A percentile compares a stretch with the other conserved stretches of the same genome.
phyloP scores from a whole-genome alignment of 1,284 basidiomycete species.

The Amylostereum chailletii region DNA sequence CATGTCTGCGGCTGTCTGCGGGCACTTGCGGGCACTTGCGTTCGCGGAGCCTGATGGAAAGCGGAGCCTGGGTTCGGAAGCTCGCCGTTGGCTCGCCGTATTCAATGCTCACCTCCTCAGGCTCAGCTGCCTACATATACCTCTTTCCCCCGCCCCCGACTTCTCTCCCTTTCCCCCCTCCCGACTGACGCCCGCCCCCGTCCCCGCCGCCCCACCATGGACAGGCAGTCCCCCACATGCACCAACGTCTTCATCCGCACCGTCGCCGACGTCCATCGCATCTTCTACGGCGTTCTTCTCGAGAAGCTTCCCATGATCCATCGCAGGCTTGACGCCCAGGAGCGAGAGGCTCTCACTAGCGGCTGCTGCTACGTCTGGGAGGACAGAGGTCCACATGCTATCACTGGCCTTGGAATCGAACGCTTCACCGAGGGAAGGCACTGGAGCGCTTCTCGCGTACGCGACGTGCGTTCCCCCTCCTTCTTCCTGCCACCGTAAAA shows the following conservation, averaged over 20 bases:
- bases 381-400: slow-evolving; percentile 28
- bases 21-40: too few relatives aligned
- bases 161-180: slow-evolving; percentile 12
- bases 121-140: background rate
- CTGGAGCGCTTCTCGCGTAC: slow-evolving; percentile 30
- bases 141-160: slow-evolving; percentile 12
- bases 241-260: slow-evolving; percentile 30
- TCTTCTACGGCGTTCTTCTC: slow-evolving; percentile 33
- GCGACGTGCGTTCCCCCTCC: slow-evolving; percentile 21
- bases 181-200: slow-evolving; percentile 9
- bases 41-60: too few relatives aligned
- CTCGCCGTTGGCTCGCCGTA: too few relatives aligned
- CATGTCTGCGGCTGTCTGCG: too few relatives aligned
- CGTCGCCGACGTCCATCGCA: slow-evolving; percentile 31
- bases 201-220: slow-evolving; percentile 7
- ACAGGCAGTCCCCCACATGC: slow-evolving; percentile 29
- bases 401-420: slow-evolving; percentile 31
- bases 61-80: too few relatives aligned
- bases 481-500: slow-evolving; percentile 1
- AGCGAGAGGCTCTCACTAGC: slow-evolving; percentile 29
- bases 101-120: too few relatives aligned
- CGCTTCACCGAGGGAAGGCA: slow-evolving; percentile 33
- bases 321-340: slow-evolving; percentile 31
- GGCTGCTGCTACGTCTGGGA: slow-evolving; percentile 37
- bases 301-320: slow-evolving; percentile 31